These are phyloP conservation scores for Hirsutella thompsonii DNA, from an alignment of 2,329 filamentous ascomycete species.

Conservation along the genomic window DNA sequence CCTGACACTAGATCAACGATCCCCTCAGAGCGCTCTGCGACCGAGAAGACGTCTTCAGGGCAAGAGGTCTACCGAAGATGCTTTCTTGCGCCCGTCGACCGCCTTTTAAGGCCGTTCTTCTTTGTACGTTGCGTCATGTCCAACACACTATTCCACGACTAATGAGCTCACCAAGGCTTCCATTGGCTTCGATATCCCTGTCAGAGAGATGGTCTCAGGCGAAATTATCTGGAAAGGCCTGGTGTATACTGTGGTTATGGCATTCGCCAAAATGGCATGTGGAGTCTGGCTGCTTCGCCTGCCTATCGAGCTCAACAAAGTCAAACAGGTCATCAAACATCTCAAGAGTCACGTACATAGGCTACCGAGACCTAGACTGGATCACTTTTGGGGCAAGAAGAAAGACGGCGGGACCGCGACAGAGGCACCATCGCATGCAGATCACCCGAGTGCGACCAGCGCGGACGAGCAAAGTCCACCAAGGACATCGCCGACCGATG, in stretches of 20 bases:
- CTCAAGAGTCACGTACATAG: background rate
- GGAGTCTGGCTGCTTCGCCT: conserved; percentile 40
- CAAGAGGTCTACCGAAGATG: background rate
- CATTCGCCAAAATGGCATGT: conserved; percentile 45
- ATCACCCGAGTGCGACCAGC: background rate
- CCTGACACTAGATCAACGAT: no score
- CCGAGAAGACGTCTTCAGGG: background rate
- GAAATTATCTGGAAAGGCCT: conserved; percentile 58
- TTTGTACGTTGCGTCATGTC: background rate
- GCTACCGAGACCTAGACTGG: background rate
- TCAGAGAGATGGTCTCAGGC: conserved; percentile 53
- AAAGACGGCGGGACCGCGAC: background rate
- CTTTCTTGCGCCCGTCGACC: background rate
- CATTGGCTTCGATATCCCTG: conserved; percentile 69
- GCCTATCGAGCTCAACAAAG: background rate
- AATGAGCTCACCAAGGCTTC: conserved; percentile 26
- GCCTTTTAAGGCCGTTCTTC: background rate
- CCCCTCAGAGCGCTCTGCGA: background rate
- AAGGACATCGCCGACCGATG: no score
- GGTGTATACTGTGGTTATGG: conserved; percentile 61
- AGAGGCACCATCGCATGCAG: background rate
- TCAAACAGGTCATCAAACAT: no score
- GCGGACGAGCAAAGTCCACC: no score
- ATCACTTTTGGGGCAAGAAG: background rate
- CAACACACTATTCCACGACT: background rate